phyloP scores from a whole-genome alignment of 129 eudicot species.

The Tagetes erecta region DNA sequence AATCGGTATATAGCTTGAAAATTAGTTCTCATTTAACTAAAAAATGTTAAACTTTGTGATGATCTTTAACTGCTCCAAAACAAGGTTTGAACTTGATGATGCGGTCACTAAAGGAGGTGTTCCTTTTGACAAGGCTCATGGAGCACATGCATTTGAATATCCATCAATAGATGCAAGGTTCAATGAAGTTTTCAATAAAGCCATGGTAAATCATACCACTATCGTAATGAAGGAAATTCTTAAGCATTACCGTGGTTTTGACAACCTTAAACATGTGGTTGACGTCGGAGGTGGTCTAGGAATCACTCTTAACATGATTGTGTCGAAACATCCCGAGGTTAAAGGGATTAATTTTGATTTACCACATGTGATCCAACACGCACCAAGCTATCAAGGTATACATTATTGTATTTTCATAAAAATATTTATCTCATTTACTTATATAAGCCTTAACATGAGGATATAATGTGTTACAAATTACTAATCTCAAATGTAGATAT shows the following conservation, averaged over 20 bases:
- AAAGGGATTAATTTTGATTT: constrained; percentile 46
- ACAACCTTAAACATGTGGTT: constrained; percentile 28
- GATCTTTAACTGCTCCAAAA: background rate
- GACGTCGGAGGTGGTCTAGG: constrained; percentile 57
- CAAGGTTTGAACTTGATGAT: constrained; percentile 38
- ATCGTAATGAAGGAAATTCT: constrained; percentile 30
- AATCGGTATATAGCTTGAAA: no score
- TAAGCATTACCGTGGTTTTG: constrained; percentile 36
- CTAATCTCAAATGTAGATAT: no score
- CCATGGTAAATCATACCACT: constrained; percentile 38
- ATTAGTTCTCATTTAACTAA: no score
- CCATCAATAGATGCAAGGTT: constrained; percentile 28
- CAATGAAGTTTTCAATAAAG: constrained; percentile 40
- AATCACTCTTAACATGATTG: constrained; percentile 24
- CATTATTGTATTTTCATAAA: background rate
- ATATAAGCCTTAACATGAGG: no score
- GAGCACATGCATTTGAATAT: constrained; percentile 31
- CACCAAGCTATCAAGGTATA: constrained; percentile 38
- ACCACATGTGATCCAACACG: constrained; percentile 45
- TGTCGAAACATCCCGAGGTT: constrained; percentile 35
- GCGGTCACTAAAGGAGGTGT: constrained; percentile 28
- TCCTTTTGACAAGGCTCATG: constrained; percentile 33
- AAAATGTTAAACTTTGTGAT: background rate
- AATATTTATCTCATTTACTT: background rate
- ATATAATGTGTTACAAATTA: no score